Percentiles rank a stretch among this genome's conserved stretches.
phyloP scores from a whole-genome alignment of 495 filamentous ascomycete genomes.

The Annulohypoxylon bovei region DNA sequence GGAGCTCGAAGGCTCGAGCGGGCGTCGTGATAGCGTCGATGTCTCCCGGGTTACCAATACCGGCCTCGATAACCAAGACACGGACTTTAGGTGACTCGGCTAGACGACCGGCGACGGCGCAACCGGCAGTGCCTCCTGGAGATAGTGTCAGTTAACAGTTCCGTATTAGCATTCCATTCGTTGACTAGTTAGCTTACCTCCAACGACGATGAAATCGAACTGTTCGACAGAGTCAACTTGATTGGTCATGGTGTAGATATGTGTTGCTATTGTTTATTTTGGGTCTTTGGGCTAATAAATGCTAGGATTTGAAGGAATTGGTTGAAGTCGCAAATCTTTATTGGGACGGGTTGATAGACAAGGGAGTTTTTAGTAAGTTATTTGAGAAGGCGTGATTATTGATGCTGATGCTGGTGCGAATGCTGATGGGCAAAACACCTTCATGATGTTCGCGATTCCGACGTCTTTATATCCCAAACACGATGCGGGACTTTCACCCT shows the following conservation, averaged over 20 bases:
- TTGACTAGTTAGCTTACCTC: slow-evolving; percentile 16
- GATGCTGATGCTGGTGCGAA: slow-evolving; percentile 6
- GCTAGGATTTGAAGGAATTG: not conserved
- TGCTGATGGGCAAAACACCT: slow-evolving; percentile 15
- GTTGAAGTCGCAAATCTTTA: not conserved
- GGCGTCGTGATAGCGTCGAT: slow-evolving; percentile 67
- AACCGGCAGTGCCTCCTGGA: slow-evolving; percentile 67
- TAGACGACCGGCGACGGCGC: slow-evolving; percentile 66
- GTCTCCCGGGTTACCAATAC: slow-evolving; percentile 63
- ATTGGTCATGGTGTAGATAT: slow-evolving; percentile 19
- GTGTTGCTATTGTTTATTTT: not conserved
- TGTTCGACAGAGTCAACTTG: slow-evolving; percentile 32
- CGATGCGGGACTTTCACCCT: slow-evolving; percentile 25
- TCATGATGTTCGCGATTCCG: not conserved
- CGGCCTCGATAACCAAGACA: slow-evolving; percentile 67
- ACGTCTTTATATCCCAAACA: slow-evolving; percentile 26
- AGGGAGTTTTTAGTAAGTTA: not conserved
- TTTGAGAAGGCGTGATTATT: not conserved
- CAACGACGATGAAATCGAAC: slow-evolving; percentile 40
- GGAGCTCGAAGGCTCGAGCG: slow-evolving; percentile 61
- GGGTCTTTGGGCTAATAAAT: not conserved
- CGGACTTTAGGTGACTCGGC: slow-evolving; percentile 62
- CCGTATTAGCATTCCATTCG: not conserved
- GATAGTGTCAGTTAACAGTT: not conserved
- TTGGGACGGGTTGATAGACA: not conserved